Conservation (phyloP, 352 stramenopile genomes). For the Pythium biforme region DNA sequence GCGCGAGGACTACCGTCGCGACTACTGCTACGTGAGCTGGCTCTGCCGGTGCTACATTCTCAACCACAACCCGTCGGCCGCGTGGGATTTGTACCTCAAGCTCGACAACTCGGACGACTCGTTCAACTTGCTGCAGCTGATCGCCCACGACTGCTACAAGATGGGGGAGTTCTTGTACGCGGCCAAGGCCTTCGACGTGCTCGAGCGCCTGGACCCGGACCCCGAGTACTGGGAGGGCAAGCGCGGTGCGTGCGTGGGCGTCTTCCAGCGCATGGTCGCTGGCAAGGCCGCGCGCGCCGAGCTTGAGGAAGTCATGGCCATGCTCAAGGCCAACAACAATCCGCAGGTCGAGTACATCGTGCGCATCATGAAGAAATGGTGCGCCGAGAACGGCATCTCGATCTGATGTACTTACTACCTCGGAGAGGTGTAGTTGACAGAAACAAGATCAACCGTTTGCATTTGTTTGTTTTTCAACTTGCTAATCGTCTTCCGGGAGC, state of each 20-base stretch:
- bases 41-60: slow-evolving; percentile 93
- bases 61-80: slow-evolving; percentile 92
- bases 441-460: too few relatives aligned
- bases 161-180: slow-evolving; percentile 96
- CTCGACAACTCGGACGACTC: slow-evolving; percentile 94
- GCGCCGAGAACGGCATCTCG: slow-evolving; percentile 85
- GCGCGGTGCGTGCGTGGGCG: slow-evolving; percentile 92
- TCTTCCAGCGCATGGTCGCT: slow-evolving; percentile 94
- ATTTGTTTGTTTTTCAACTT: background rate
- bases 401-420: slow-evolving; percentile 34
- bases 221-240: slow-evolving; percentile 97
- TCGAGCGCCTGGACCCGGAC: slow-evolving; percentile 93
- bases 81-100: slow-evolving; percentile 97
- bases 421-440: too few relatives aligned
- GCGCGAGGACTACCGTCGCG: slow-evolving; percentile 89
- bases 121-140: slow-evolving; percentile 95
- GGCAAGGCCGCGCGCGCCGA: slow-evolving; percentile 89
- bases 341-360: slow-evolving; percentile 95
- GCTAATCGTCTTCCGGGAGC: background rate
- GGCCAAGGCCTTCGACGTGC: slow-evolving; percentile 93
- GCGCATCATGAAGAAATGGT: slow-evolving; percentile 96
- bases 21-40: slow-evolving; percentile 93
- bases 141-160: slow-evolving; percentile 97
- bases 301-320: slow-evolving; percentile 89
- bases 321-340: slow-evolving; percentile 94